Evolutionary conservation across 352 stramenopile genomes (phyloP).

Genomic region (Pythium periplocum): DNA sequence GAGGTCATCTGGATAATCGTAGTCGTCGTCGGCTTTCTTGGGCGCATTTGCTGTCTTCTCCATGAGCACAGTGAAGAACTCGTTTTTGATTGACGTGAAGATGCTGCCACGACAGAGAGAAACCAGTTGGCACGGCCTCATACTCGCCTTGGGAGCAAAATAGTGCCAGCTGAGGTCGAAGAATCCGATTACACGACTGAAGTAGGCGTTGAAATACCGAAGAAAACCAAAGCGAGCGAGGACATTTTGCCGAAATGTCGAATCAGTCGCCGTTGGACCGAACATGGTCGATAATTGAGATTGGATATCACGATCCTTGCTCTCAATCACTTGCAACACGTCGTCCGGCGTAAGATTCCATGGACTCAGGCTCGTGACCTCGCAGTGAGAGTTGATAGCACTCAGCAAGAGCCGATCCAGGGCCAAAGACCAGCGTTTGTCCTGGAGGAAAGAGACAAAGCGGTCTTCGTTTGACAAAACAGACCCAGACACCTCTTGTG

Average conservation of each 20-base stretch:
- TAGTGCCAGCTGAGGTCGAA: constrained; percentile 81
- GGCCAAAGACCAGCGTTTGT: constrained; percentile 33
- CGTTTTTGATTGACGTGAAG: constrained; percentile 79
- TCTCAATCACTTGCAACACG: constrained; percentile 25
- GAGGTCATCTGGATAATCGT: constrained; percentile 89
- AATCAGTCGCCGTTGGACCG: constrained; percentile 2
- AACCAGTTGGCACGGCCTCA: constrained; percentile 39
- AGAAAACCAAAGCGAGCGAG: constrained; percentile 58
- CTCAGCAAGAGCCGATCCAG: constrained; percentile 36
- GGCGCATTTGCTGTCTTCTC: constrained; percentile 69
- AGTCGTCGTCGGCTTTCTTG: constrained; percentile 86
- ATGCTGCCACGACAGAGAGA: constrained; percentile 59
- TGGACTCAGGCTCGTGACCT: constrained; percentile 40
- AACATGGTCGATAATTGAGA: not conserved
- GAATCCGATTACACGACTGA: constrained; percentile 58
- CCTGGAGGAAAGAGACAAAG: constrained; percentile 16
- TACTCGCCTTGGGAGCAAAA: constrained; percentile 29
- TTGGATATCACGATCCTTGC: constrained; percentile 17
- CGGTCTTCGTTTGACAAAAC: not conserved
- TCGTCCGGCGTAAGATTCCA: constrained; percentile 53
- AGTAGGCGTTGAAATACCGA: constrained; percentile 70
- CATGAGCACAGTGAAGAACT: constrained; percentile 65
- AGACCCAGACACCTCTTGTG: not conserved
- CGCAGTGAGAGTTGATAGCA: constrained; percentile 48
- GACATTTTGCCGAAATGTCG: constrained; percentile 15